Base-by-base conservation (phyloP, 2,329 filamentous ascomycete genomes). In the Aspergillus pseudotamarii region DNA sequence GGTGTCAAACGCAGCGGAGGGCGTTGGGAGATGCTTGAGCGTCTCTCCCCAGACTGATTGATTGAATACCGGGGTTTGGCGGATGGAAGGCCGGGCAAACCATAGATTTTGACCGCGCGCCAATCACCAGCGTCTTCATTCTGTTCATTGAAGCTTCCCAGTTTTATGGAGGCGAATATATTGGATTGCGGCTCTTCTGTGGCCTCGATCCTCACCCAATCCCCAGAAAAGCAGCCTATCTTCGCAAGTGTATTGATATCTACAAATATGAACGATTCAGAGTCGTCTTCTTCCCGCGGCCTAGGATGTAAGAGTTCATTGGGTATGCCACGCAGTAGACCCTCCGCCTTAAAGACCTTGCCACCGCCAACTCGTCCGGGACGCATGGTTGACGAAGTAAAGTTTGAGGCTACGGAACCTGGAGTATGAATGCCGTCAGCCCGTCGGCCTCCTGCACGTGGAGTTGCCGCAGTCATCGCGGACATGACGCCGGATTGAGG, bases 141-240 rank as follows among this genome's bases (percentile, higher is more conserved):
- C 67, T 69, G 70, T 23, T 78, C 72, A 54, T 73, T 76, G 51
- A 80, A 75, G 61, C 74, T 72, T 64, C 78, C 75, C 89, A 91
- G 57, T 86, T 91, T 68, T 87, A 87, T 21, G 84, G 91, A 75
- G 88, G 90, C 19, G 83, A 80, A 26, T 86, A 90, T 63, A 38
- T 80, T 80, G n/a, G 75, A 58, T 61, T 78, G 76, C 2, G 92
- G 91, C 73, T 93, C 92, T 68, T 91, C 86, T 0, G 91, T 86
- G 6, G 88, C 85, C 78, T 97, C 93, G 12, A 97, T 83, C 26
- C 91, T 89, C 12, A 97, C 93, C 95, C 95, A 99, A 74, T 99
- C 95, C 34, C 95, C 95, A 0, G 94, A 98, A 75, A 99, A 99
- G 77, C 94, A 98, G 19, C 94, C 94, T 59, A 99, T 90, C 69